Conservation (phyloP, 768 basidiomycete genomes). For the Amanita brunnescens region DNA sequence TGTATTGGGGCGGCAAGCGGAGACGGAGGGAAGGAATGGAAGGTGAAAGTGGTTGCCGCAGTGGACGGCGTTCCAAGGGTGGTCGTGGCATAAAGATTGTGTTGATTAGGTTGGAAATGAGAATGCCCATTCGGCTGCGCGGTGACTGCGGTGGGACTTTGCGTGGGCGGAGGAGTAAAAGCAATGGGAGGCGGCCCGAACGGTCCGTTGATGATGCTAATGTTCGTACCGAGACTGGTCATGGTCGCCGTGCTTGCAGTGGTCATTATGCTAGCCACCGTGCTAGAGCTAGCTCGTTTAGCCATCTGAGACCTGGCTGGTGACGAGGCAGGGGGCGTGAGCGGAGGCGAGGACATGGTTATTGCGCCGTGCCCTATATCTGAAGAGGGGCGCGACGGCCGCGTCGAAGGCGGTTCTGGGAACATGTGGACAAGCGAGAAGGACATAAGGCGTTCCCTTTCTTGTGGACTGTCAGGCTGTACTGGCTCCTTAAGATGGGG, state of each 20-base stretch:
- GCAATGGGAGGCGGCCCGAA: not conserved
- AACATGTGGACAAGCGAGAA: constrained; percentile 6
- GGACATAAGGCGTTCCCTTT: not conserved
- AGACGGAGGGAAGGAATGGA: not conserved
- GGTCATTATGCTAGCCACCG: not conserved
- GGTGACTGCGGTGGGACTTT: not conserved
- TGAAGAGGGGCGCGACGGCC: not conserved
- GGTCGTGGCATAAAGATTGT: not conserved
- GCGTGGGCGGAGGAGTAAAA: not conserved
- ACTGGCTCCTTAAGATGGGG: no score
- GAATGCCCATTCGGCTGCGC: not conserved
- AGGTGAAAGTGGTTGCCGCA: not conserved
- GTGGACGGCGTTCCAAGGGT: not conserved
- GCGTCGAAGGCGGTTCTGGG: constrained; percentile 1
- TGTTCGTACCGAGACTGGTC: not conserved
- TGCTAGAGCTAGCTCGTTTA: not conserved
- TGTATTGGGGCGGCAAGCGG: not conserved
- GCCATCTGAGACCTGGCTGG: not conserved
- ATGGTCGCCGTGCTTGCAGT: not conserved
- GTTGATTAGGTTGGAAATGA: not conserved
- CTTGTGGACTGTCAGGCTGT: not conserved
- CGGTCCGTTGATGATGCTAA: not conserved
- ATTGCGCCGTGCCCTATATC: not conserved
- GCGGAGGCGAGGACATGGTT: not conserved
- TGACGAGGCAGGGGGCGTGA: not conserved